Evolutionary conservation across 2,329 filamentous ascomycete genomes (phyloP).

Genomic region (Botrytis elliptica): DNA sequence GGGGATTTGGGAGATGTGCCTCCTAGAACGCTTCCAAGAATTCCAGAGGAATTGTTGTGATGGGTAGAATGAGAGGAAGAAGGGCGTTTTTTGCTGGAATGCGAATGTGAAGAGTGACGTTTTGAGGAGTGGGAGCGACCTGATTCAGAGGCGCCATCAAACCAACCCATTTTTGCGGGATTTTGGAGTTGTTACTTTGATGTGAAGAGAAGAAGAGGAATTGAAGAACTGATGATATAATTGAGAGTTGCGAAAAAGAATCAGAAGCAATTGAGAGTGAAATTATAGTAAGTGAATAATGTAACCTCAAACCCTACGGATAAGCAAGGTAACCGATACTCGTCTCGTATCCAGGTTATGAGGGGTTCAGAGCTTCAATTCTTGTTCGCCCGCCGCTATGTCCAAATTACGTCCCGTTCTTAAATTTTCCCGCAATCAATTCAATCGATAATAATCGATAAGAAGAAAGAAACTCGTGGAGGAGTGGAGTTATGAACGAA

Average conservation of each 20-base stretch:
- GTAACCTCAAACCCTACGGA: background rate
- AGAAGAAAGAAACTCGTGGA: background rate
- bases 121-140: conserved; percentile 32
- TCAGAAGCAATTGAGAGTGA: background rate
- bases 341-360: background rate
- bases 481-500: background rate
- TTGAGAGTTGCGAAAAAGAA: background rate
- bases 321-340: background rate
- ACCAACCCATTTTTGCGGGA: conserved; percentile 45
- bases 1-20: conserved; percentile 15
- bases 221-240: background rate
- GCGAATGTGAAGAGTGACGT: conserved; percentile 34
- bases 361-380: conserved; percentile 9
- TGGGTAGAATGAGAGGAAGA: conserved; percentile 23
- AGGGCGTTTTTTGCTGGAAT: conserved; percentile 29
- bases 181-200: background rate
- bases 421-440: background rate
- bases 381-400: conserved; percentile 12
- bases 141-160: conserved; percentile 43
- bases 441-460: background rate
- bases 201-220: background rate
- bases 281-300: background rate
- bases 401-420: conserved; percentile 18
- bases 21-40: background rate
- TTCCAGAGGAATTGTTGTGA: conserved; percentile 16